Base-by-base conservation (phyloP, 495 filamentous ascomycete genomes). In the Lineolata rhizophorae region DNA sequence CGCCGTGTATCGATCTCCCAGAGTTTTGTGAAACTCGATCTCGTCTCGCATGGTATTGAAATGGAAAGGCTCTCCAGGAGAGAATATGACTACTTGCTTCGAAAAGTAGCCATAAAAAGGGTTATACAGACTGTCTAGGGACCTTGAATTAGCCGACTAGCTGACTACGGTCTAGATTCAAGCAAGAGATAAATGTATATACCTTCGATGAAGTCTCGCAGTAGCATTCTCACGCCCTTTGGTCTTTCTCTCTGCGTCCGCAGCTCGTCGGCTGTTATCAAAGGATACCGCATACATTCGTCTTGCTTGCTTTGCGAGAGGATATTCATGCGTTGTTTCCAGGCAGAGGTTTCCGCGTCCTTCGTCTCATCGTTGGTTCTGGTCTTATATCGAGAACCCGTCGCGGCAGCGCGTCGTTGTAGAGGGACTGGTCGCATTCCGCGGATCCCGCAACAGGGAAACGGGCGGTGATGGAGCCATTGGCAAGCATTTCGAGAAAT, bases 191-290 rank as follows among this genome's bases (percentile, higher is more conserved):
- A n/a, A n/a, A n/a, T n/a, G n/a, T n/a, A 10, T 15, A 20, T 21
- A 91, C 83, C 83, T 53, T 99, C 87, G 44, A 99, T 87, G 49
- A 95, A 99, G 57, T 99, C 90, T 36, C 87, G 65, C 43, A 82
- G 74, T 42, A 92, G 53, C 87, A 99, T 99, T 66, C 92, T 93
- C 33, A 93, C 83, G 44, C 78, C 61, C 48, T 62, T 69, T 9
- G 87, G 87, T 40, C 90, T 60, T 44, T 91, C 76, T 28, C 58
- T 67, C 26, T 76, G 57, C 35, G 48, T 57, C 30, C 72, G 67
- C 42, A 99, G 52, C 16, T 75, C 67, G 40, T 78, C 66, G 5
- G 85, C 70, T 4, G 83, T 92, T 13, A 95, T 78, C 42, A 72
- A 66, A 1, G 87, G 84, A 47, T 79, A 93, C 36, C 57, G 56